These are phyloP conservation scores for Pythium monospermum DNA, from an alignment of 352 stramenopile species.

Conservation along the genomic window DNA sequence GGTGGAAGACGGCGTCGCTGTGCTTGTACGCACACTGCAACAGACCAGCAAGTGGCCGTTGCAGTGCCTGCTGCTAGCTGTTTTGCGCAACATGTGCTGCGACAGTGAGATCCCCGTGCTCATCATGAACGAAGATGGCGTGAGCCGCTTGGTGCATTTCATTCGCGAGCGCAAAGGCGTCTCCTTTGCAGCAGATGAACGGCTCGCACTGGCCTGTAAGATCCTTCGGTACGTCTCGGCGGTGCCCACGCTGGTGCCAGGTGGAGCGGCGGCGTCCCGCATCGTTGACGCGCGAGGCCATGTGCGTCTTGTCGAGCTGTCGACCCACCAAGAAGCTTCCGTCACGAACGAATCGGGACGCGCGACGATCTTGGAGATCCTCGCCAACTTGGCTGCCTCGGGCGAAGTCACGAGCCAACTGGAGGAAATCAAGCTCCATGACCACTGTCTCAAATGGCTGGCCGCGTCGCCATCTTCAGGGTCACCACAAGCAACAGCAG, in stretches of 20 bases:
- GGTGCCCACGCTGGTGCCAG: slow-evolving; percentile 30
- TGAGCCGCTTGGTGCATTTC: slow-evolving; percentile 40
- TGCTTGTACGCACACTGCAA: slow-evolving; percentile 41
- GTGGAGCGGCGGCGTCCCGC: slow-evolving; percentile 19
- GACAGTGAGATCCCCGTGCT: slow-evolving; percentile 70
- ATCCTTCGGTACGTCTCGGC: slow-evolving; percentile 41
- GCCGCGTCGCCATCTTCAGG: slow-evolving; percentile 7
- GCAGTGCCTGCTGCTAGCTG: slow-evolving; percentile 40
- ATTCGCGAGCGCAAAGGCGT: slow-evolving; percentile 32
- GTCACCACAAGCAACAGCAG: not conserved
- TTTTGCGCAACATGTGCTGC: slow-evolving; percentile 46
- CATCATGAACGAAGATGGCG: slow-evolving; percentile 36
- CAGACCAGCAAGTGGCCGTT: slow-evolving; percentile 27
- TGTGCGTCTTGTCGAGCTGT: slow-evolving; percentile 32
- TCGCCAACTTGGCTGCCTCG: slow-evolving; percentile 37
- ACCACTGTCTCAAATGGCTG: slow-evolving; percentile 39
- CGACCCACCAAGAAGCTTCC: slow-evolving; percentile 13
- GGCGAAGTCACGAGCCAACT: slow-evolving; percentile 26
- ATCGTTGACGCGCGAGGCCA: slow-evolving; percentile 42
- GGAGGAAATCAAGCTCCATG: slow-evolving; percentile 37
- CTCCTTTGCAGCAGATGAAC: slow-evolving; percentile 25
- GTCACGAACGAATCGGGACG: slow-evolving; percentile 9
- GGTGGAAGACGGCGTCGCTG: slow-evolving; percentile 66
- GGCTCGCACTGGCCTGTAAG: slow-evolving; percentile 36
- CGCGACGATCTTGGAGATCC: slow-evolving; percentile 35